phyloP scores from a whole-genome alignment of 371 early-diverging fungal genomes.

The Mortierella sp. region DNA sequence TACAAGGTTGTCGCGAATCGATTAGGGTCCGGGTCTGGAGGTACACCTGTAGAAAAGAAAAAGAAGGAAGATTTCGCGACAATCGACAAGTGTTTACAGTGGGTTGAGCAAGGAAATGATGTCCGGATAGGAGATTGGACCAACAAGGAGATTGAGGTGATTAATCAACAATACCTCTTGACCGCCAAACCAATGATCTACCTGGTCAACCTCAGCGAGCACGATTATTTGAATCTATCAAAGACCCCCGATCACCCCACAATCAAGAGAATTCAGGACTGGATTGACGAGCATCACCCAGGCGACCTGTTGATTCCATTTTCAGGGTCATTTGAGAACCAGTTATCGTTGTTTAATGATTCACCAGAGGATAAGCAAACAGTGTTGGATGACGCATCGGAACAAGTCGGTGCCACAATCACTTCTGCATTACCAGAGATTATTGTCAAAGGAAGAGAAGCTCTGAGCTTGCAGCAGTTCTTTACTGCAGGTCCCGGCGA shows the following conservation, averaged over 20 bases:
- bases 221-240: slow-evolving; percentile 82
- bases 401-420: slow-evolving; percentile 38
- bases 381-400: slow-evolving; percentile 72
- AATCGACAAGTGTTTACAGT: slow-evolving; percentile 81
- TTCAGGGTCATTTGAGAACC: slow-evolving; percentile 86
- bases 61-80: slow-evolving; percentile 90
- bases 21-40: slow-evolving; percentile 76
- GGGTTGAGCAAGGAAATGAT: slow-evolving; percentile 84
- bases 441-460: slow-evolving; percentile 92
- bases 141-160: slow-evolving; percentile 92
- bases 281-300: slow-evolving; percentile 91
- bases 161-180: slow-evolving; percentile 92
- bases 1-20: slow-evolving; percentile 70
- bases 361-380: slow-evolving; percentile 72
- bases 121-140: slow-evolving; percentile 92
- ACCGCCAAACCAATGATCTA: slow-evolving; percentile 99
- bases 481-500: slow-evolving; percentile 98
- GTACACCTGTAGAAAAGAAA: slow-evolving; percentile 86
- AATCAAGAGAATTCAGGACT: slow-evolving; percentile 88
- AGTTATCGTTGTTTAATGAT: slow-evolving; percentile 58
- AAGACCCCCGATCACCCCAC: slow-evolving; percentile 22
- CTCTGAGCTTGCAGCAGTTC: slow-evolving; percentile 94
- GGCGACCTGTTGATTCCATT: slow-evolving; percentile 94
- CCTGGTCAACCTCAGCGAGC: slow-evolving; percentile 94
- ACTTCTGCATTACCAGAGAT: slow-evolving; percentile 90